A percentile compares a stretch with the other conserved stretches of the same genome.
These are phyloP conservation scores for Serendipita sp. DNA, from an alignment of 768 basidiomycete genomes.

Conservation along the genomic window DNA sequence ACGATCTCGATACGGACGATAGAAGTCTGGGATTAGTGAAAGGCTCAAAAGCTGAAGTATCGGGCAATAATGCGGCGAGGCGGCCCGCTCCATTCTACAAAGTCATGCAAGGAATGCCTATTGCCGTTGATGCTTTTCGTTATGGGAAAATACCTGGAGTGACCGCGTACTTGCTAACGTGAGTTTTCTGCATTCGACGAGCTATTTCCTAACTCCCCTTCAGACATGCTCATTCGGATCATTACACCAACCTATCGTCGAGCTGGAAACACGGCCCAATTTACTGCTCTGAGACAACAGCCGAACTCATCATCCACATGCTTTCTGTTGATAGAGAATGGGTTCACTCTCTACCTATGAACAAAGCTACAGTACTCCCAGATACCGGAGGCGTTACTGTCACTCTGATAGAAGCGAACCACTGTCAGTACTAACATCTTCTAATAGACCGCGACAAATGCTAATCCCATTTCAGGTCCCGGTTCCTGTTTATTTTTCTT, in stretches of 20 bases:
- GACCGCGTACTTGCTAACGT: constrained; percentile 87
- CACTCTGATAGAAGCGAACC: constrained; percentile 94
- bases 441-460: background rate
- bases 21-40: constrained; percentile 11
- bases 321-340: constrained; percentile 76
- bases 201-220: constrained; percentile 10
- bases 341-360: constrained; percentile 76
- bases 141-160: constrained; percentile 85
- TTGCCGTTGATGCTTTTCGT: constrained; percentile 93
- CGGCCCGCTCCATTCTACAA: constrained; percentile 91
- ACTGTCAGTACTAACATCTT: constrained; percentile 36
- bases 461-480: constrained; percentile 29
- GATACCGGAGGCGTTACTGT: constrained; percentile 73
- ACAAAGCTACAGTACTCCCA: constrained; percentile 56
- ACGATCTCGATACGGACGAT: constrained; percentile 12
- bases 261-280: constrained; percentile 86
- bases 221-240: constrained; percentile 94
- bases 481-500: constrained; percentile 90
- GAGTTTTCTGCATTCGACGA: constrained; percentile 12
- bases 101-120: constrained; percentile 83
- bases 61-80: constrained; percentile 30
- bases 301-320: constrained; percentile 83
- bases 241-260: constrained; percentile 81
- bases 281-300: constrained; percentile 89
- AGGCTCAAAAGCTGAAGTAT: background rate